Base-by-base conservation (phyloP, 2,329 filamentous ascomycete genomes). In the Fusarium sterilihyphosum region DNA sequence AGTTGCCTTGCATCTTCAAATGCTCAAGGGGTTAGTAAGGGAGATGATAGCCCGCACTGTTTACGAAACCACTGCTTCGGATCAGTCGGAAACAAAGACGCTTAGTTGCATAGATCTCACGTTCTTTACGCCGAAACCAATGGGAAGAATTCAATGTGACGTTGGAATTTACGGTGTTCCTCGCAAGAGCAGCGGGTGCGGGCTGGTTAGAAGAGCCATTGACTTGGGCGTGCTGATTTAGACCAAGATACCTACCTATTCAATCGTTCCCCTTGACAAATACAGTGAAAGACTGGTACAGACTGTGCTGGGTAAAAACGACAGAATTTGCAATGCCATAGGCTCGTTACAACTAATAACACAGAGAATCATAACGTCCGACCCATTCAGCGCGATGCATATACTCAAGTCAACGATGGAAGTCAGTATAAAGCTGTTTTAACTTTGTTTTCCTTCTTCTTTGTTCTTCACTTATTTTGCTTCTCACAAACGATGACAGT, bases 81-180 rank as follows among this genome's bases (percentile, higher is more conserved):
- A 54, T 40, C 5, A 29, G 8, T 13, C 52, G 52, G 52, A 40
- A 2, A 54, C 10, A 5, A 54, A 29, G 10, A 29, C 17, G 13
- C 20, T 10, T 20, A 10, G 16, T 29, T 17, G 5, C 0, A 18
- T 8, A 18, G 7, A 40, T 18, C 20, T 40, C 8, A 3, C 8
- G 10, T 18, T 22, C 2, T 18, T 54, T 54, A n/a, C 24, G 24
- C 35, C 10, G 10, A 54, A 29, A 10, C 24, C 10, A 40, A 29
- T 29, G 5, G 8, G 24, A 3, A 8, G 2, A 13, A 5, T 29
- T 18, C 0, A 7, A 3, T 1, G 6, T 18, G 5, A 20, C 14
- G 10, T 18, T 52, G 1, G 4, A 6, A 5, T 22, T 54, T n/a
- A 4, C 10, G 20, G 3, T 29, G 3, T 13, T 29, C 14, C 14